phyloP scores from a whole-genome alignment of 2,329 filamentous ascomycete species.

The Sclerotinia spermophila region DNA sequence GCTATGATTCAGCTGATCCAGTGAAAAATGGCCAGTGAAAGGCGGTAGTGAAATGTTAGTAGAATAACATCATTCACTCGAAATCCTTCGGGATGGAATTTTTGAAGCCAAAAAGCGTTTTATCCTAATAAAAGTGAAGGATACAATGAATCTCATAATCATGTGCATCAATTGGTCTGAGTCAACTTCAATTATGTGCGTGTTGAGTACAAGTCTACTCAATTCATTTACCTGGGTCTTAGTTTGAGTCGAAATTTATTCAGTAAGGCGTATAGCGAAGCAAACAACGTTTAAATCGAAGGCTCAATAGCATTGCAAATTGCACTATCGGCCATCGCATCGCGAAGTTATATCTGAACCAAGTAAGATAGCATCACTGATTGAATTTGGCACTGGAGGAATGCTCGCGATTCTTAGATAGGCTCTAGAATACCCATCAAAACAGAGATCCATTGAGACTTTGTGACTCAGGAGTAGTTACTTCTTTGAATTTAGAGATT shows the following conservation, averaged over 20 bases:
- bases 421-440: too few species aligned
- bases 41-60: rapidly evolving
- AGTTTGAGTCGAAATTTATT: not conserved
- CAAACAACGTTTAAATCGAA: not conserved
- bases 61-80: not conserved
- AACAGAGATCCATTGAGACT: not conserved
- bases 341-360: not conserved
- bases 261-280: too few species aligned
- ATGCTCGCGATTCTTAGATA: too few species aligned
- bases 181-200: not conserved
- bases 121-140: too few species aligned
- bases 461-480: not conserved
- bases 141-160: not conserved
- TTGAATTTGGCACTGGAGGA: not conserved
- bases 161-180: too few species aligned
- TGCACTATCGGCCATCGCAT: not conserved
- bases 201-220: not conserved
- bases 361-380: not conserved
- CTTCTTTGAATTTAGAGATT: not conserved
- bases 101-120: not conserved
- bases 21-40: rapidly evolving
- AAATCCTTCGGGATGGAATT: rapidly evolving
- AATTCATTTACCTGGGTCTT: not conserved
- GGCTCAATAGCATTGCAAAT: not conserved
- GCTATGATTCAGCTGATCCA: not conserved